Percentiles rank a stretch among this genome's conserved stretches.
phyloP scores from a whole-genome alignment of 352 stramenopile species.

The Pythium apleroticum region DNA sequence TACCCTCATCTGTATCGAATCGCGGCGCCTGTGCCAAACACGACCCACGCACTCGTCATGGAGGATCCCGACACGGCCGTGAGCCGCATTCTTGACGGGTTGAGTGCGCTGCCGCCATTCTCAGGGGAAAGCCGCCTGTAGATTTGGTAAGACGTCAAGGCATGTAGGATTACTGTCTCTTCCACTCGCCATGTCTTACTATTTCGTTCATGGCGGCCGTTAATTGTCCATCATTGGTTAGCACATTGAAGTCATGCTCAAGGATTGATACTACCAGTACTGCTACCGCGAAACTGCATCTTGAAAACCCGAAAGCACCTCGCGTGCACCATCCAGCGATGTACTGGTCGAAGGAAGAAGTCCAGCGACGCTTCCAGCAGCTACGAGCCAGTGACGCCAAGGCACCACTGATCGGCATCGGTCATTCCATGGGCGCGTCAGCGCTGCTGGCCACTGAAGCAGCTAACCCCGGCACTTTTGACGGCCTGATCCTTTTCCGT shows the following conservation, averaged over 20 bases:
- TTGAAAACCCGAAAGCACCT: too few species aligned
- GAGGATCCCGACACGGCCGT: slow-evolving; percentile 37
- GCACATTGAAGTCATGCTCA: too few species aligned
- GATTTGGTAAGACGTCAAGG: too few species aligned
- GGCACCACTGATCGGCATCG: slow-evolving; percentile 50
- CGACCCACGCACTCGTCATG: slow-evolving; percentile 46
- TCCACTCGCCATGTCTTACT: too few species aligned
- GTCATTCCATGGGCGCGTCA: slow-evolving; percentile 44
- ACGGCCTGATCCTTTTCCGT: slow-evolving; percentile 43
- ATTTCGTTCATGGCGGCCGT: too few species aligned
- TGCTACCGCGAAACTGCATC: too few species aligned
- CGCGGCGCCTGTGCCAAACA: slow-evolving; percentile 29
- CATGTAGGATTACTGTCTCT: too few species aligned
- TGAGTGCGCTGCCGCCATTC: too few species aligned
- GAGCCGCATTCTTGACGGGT: slow-evolving; percentile 37
- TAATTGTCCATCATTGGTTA: too few species aligned
- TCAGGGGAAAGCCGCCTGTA: too few species aligned
- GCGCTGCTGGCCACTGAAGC: slow-evolving; percentile 35
- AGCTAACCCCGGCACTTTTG: slow-evolving; percentile 38
- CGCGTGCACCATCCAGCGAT: too few species aligned
- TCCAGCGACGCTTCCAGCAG: slow-evolving; percentile 10
- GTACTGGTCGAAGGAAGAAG: slow-evolving; percentile 21
- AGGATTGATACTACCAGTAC: too few species aligned
- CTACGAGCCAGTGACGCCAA: slow-evolving; percentile 18
- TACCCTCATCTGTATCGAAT: slow-evolving; percentile 43